Percentiles rank a stretch among this genome's conserved stretches.
phyloP scores from a whole-genome alignment of 2,329 filamentous ascomycete genomes.

The Hymenoscyphus fructigenus region DNA sequence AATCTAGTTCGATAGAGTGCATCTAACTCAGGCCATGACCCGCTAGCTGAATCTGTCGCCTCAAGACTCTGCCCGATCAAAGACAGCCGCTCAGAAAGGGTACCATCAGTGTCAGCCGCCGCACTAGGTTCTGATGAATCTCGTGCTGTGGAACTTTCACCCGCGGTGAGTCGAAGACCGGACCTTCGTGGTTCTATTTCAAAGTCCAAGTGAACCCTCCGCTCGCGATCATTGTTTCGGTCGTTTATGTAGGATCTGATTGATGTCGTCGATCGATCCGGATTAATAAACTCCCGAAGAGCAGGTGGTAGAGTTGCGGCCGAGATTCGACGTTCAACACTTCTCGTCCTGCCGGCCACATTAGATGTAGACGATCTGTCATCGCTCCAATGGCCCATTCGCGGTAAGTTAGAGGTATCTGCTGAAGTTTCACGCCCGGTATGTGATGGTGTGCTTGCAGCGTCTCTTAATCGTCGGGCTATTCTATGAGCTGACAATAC shows the following conservation, averaged over 20 bases:
- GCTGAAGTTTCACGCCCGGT: constrained; percentile 23
- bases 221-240: constrained; percentile 37
- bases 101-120: constrained; percentile 28
- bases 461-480: constrained; percentile 47
- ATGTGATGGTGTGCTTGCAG: constrained; percentile 22
- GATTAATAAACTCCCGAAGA: constrained; percentile 35
- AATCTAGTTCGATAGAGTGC: constrained; percentile 41
- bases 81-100: constrained; percentile 27
- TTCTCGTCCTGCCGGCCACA: constrained; percentile 13
- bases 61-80: constrained; percentile 27
- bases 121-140: constrained; percentile 19
- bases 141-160: constrained; percentile 26
- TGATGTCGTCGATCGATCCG: constrained; percentile 32
- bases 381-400: constrained; percentile 21
- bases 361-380: constrained; percentile 17
- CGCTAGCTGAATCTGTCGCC: constrained; percentile 31
- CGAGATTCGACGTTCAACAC: constrained; percentile 25
- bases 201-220: constrained; percentile 24
- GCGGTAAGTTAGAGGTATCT: constrained; percentile 21
- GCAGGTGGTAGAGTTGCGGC: constrained; percentile 29
- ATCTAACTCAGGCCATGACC: constrained; percentile 45
- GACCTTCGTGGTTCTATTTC: constrained; percentile 27
- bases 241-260: constrained; percentile 37
- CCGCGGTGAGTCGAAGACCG: constrained; percentile 28
- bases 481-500: constrained; percentile 57